phyloP scores from a whole-genome alignment of 371 early-diverging fungal species.

The Gilbertella persicaria region DNA sequence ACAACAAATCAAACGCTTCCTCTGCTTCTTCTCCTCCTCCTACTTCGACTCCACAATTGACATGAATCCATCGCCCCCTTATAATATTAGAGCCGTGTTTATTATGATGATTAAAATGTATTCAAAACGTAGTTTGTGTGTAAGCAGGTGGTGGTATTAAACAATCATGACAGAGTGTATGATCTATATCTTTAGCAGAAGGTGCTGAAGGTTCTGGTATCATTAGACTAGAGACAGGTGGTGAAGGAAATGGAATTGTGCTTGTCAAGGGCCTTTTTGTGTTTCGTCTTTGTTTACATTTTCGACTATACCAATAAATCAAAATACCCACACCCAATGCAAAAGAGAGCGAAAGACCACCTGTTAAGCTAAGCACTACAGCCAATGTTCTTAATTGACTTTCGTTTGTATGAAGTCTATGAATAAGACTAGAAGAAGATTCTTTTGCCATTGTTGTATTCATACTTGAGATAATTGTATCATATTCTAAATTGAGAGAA shows the following conservation, averaged over 20 bases:
- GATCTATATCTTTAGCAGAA: conserved; percentile 18
- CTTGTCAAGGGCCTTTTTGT: background rate
- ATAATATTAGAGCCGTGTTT: conserved; percentile 9
- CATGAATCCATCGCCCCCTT: conserved; percentile 20
- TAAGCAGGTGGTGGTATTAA: conserved; percentile 22
- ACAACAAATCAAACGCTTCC: conserved; percentile 5
- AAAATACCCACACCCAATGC: conserved; percentile 24
- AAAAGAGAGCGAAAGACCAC: conserved; percentile 25
- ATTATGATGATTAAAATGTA: conserved; percentile 9
- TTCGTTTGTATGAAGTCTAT: conserved; percentile 25
- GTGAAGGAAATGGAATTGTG: background rate
- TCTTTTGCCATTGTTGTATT: conserved; percentile 6
- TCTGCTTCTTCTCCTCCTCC: conserved; percentile 8
- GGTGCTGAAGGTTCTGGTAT: conserved; percentile 27
- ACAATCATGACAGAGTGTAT: conserved; percentile 19
- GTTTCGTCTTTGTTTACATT: conserved; percentile 15
- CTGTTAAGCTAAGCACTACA: conserved; percentile 23
- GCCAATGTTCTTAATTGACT: conserved; percentile 23
- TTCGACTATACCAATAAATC: conserved; percentile 25
- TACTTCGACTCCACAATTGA: conserved; percentile 17
- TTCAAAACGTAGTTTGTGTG: conserved; percentile 1
- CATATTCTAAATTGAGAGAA: background rate
- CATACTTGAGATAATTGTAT: too few species aligned
- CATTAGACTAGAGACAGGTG: background rate
- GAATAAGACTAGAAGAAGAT: conserved; percentile 15